A percentile compares a stretch with the other conserved stretches of the same genome.
phyloP scores from a whole-genome alignment of 352 stramenopile genomes.

The Blastocystis sp. region DNA sequence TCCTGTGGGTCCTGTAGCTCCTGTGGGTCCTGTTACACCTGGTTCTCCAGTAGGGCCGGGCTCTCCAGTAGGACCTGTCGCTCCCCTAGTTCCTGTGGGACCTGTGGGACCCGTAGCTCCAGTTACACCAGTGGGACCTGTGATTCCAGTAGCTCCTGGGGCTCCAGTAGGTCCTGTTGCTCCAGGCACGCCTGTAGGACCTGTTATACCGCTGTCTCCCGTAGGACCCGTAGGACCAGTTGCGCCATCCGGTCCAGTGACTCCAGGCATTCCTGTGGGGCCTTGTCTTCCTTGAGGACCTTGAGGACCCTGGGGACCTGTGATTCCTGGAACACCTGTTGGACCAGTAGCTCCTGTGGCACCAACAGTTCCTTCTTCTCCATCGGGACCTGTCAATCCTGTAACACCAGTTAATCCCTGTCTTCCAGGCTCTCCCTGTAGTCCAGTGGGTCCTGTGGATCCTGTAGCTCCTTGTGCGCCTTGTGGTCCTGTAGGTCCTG shows the following conservation, averaged over 20 bases:
- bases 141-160: background rate
- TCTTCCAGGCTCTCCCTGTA: background rate
- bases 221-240: background rate
- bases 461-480: background rate
- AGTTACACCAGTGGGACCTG: background rate
- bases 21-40: background rate
- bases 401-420: background rate
- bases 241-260: background rate
- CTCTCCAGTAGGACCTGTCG: background rate
- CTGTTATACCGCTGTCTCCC: background rate
- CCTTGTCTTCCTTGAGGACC: background rate
- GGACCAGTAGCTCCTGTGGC: background rate
- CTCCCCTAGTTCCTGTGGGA: background rate
- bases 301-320: background rate
- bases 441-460: conserved; percentile 1
- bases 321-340: background rate
- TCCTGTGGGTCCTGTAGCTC: background rate
- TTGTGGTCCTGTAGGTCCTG: background rate
- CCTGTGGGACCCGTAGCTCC: background rate
- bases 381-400: background rate
- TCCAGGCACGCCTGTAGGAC: background rate
- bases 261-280: background rate
- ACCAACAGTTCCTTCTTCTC: background rate
- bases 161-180: background rate
- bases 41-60: background rate